Conservation (phyloP, 352 stramenopile genomes). For the Phytophthora ramorum region DNA sequence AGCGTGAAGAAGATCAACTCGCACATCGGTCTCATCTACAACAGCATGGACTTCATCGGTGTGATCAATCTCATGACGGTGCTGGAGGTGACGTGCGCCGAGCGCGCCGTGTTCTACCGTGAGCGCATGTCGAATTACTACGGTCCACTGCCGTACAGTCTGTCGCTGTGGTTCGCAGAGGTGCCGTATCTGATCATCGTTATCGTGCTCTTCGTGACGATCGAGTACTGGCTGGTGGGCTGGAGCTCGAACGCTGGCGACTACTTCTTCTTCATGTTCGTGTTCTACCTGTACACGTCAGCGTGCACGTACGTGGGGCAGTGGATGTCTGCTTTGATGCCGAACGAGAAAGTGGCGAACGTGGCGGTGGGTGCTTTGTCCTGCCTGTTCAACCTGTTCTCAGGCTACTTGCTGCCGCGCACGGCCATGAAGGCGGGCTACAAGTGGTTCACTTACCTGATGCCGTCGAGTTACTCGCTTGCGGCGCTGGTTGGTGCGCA, state of each 20-base stretch:
- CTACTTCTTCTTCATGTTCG: constrained; percentile 41
- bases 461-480: constrained; percentile 64
- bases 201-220: constrained; percentile 1
- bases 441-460: constrained; percentile 72
- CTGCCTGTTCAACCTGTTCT: constrained; percentile 71
- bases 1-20: constrained; percentile 46
- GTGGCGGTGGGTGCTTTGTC: constrained; percentile 71
- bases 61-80: constrained; percentile 37
- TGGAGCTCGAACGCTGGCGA: constrained; percentile 39
- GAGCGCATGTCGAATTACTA: constrained; percentile 75
- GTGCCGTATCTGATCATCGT: constrained; percentile 58
- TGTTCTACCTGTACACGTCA: constrained; percentile 51
- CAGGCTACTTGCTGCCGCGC: constrained; percentile 56
- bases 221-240: constrained; percentile 70
- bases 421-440: constrained; percentile 37
- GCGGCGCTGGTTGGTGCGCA: constrained; percentile 42
- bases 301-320: constrained; percentile 67
- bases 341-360: constrained; percentile 75
- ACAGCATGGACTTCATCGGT: constrained; percentile 60
- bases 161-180: constrained; percentile 62
- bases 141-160: constrained; percentile 59
- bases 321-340: constrained; percentile 73
- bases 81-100: constrained; percentile 41
- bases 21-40: constrained; percentile 63
- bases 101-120: constrained; percentile 52